Conservation (phyloP, 1,139 yeast genomes). For the Sugiyamaella grinbergsii region DNA sequence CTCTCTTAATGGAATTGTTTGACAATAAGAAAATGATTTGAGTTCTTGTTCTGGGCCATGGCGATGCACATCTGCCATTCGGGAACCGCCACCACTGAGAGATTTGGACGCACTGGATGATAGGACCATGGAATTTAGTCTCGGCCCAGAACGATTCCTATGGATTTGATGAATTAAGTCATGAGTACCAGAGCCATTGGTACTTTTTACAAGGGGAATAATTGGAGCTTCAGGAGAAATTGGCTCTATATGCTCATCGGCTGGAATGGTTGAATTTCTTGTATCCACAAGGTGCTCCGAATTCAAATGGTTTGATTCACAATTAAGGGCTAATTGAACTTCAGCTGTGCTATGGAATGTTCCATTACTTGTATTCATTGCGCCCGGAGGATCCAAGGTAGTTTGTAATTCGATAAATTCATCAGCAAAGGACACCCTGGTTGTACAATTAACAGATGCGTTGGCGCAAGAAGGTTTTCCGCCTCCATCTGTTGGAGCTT, state of each 20-base stretch:
- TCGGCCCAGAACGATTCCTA: neutral
- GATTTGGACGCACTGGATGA: too few species aligned
- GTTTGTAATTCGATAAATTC: slow-evolving; percentile 4
- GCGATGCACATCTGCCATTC: neutral
- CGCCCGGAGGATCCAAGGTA: neutral
- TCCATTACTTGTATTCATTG: neutral
- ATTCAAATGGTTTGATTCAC: neutral
- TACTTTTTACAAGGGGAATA: neutral
- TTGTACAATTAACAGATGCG: neutral
- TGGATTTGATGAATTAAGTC: neutral
- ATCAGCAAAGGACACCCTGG: slow-evolving; percentile 7
- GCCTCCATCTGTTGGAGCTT: neutral
- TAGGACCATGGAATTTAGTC: neutral
- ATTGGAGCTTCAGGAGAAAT: neutral
- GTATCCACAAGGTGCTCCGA: neutral
- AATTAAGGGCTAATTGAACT: neutral
- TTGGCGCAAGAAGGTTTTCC: neutral
- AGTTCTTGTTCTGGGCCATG: neutral
- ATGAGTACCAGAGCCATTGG: neutral
- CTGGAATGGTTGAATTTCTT: neutral
- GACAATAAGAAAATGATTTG: slow-evolving; percentile 7
- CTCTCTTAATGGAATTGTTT: neutral
- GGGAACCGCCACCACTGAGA: too few species aligned
- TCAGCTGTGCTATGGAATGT: neutral
- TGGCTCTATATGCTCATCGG: neutral